Conservation (phyloP, 225 moss, liverwort and hornwort species). For the Physcomitrellopsis africana region DNA sequence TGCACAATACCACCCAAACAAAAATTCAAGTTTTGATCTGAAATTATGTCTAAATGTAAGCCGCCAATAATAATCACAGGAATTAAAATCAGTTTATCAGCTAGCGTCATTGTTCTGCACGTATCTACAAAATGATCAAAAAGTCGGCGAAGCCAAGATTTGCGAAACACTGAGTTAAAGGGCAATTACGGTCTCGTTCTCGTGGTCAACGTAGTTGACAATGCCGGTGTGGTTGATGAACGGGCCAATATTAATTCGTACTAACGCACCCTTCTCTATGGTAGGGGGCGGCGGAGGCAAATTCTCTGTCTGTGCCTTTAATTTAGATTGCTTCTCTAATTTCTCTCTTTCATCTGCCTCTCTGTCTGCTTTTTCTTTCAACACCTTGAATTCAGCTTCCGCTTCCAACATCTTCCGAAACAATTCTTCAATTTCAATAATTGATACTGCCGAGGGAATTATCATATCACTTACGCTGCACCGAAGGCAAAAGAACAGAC, state of each 20-base stretch:
- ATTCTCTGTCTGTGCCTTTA: slow-evolving; percentile 29
- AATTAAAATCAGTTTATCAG: background rate
- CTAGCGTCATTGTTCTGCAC: background rate
- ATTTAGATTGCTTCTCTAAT: slow-evolving; percentile 47
- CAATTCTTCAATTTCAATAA: slow-evolving; percentile 53
- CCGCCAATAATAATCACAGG: background rate
- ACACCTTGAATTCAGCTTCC: slow-evolving; percentile 49
- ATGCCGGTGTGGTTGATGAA: slow-evolving; percentile 83
- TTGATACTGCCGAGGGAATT: slow-evolving; percentile 68
- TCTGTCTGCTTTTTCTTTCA: slow-evolving; percentile 47
- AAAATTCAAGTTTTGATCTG: slow-evolving; percentile 15
- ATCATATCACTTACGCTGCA: slow-evolving; percentile 64
- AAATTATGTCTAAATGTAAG: background rate
- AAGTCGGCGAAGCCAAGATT: background rate
- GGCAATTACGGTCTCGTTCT: slow-evolving; percentile 58
- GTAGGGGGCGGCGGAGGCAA: slow-evolving; percentile 37
- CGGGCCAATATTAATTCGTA: slow-evolving; percentile 76
- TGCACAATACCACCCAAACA: slow-evolving; percentile 44
- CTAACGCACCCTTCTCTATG: slow-evolving; percentile 67
- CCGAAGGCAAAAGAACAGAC: background rate
- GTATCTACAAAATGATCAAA: background rate
- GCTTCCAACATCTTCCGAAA: slow-evolving; percentile 46
- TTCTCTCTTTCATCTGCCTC: slow-evolving; percentile 56
- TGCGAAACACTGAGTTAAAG: background rate
- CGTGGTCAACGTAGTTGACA: slow-evolving; percentile 59